Evolutionary conservation across 306 rosid genomes (phyloP).

Genomic region (Cicer arietinum): DNA sequence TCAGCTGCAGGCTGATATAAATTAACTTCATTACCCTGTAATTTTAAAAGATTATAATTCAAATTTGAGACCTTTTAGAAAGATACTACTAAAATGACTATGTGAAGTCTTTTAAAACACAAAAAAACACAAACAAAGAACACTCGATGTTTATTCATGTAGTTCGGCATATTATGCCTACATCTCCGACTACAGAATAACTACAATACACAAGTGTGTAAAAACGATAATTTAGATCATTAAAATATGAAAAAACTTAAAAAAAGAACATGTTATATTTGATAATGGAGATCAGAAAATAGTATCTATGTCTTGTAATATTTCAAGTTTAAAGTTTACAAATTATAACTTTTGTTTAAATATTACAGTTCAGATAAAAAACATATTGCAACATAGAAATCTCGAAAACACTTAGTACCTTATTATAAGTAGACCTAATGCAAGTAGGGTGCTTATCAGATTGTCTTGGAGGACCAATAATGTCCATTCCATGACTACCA

Average conservation of each 20-base stretch:
- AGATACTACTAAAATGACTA: neutral
- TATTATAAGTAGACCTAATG: slow-evolving; percentile 52
- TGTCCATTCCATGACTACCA: slow-evolving; percentile 99
- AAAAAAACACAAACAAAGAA: too few species aligned
- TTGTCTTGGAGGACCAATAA: slow-evolving; percentile 68
- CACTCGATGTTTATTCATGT: too few species aligned
- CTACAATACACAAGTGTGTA: too few species aligned
- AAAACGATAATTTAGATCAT: too few species aligned
- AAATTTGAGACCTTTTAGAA: neutral
- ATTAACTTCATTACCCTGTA: slow-evolving; percentile 78
- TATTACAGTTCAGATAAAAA: neutral
- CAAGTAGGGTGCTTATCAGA: slow-evolving; percentile 56
- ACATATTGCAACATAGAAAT: neutral
- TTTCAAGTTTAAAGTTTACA: too few species aligned
- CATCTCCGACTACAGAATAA: too few species aligned
- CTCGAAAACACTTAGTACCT: slow-evolving; percentile 51
- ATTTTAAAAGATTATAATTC: slow-evolving; percentile 21
- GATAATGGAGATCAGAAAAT: too few species aligned
- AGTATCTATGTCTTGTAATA: too few species aligned
- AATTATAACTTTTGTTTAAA: too few species aligned
- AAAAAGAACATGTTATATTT: too few species aligned
- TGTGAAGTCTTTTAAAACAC: neutral
- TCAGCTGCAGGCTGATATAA: slow-evolving; percentile 93
- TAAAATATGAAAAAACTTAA: too few species aligned
- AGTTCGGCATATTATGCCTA: too few species aligned